Base-by-base conservation (phyloP, 23 red algal species). In the Gracilariopsis chorda region DNA sequence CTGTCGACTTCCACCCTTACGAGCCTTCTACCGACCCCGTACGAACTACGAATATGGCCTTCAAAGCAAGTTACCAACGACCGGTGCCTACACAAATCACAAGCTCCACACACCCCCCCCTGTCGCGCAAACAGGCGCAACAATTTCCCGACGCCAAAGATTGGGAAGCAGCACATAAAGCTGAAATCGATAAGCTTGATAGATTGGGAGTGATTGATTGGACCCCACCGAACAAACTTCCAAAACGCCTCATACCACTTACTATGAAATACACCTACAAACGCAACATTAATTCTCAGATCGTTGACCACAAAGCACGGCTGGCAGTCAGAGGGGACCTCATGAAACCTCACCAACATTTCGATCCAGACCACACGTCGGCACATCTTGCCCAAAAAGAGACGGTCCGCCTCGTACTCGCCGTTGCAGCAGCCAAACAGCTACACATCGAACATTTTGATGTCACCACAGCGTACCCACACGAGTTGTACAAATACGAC, bases 1-100 rank as follows among this genome's bases (percentile, higher is more conserved):
- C 49, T 24, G 20, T 19, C 3, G 45, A 87, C 51, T 73, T 87
- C 64, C 83, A 62, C 28, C 47, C 83, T 44, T 87, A 87, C 61
- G 46, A 73, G 62, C 35, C 14, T 14, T 20, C 21, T 0, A 14
- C 8, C 39, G 51, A 87, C 62, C 83, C 83, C 27, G 42, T 45
- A 7, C 23, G 12, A 19, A 87, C 68, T 21, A 17, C 30, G 13
- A 14, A 35, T 13, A 34, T 37, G 12, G 48, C 62, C 0, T 87
- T 87, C 36, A 68, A 87, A 33, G 19, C 55, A 12, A 19, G 23
- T n/a, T 28, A 19, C 0, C 36, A 51, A 9, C 48, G 51, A 41
- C 44, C 20, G 23, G 53, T 32, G 0, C 64, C 60, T 21, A 19
- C 21, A 44, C 7, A 25, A 4, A 86, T 86, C 23, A 86, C 81